These are phyloP conservation scores for Russula ochroleuca DNA, from an alignment of 768 basidiomycete genomes.

Conservation along the genomic window DNA sequence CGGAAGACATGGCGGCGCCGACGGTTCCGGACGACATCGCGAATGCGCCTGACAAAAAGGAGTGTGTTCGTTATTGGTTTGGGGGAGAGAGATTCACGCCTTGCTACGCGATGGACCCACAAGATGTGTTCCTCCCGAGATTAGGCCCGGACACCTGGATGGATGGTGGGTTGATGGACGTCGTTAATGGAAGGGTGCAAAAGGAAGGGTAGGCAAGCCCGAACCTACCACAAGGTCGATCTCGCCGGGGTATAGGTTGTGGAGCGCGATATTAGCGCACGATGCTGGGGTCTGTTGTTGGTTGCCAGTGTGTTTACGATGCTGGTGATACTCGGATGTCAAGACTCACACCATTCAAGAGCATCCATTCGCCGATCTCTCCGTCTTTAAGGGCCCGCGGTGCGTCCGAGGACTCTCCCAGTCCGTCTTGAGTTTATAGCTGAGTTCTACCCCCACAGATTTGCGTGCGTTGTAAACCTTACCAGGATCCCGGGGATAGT, in stretches of 20 bases:
- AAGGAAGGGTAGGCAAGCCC: neutral
- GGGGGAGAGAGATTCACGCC: neutral
- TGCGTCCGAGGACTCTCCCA: conserved; percentile 58
- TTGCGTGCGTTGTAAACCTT: conserved; percentile 11
- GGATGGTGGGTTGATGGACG: neutral
- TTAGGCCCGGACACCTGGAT: conserved; percentile 80
- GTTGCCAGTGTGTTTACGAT: neutral
- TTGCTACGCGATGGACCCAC: conserved; percentile 38
- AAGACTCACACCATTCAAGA: conserved; percentile 70
- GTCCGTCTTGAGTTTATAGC: conserved; percentile 42
- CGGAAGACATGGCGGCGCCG: conserved; percentile 82
- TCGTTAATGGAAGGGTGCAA: neutral
- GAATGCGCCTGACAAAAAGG: conserved; percentile 64
- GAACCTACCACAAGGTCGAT: conserved; percentile 81
- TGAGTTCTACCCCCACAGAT: neutral
- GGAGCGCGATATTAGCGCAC: conserved; percentile 84
- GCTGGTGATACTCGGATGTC: neutral
- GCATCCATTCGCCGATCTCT: conserved; percentile 87
- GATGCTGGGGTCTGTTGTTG: conserved; percentile 80
- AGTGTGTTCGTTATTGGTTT: neutral
- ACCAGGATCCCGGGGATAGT: conserved; percentile 66
- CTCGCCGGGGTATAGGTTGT: conserved; percentile 79
- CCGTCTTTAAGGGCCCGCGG: conserved; percentile 68
- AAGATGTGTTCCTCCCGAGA: conserved; percentile 77
- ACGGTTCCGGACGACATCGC: conserved; percentile 88